phyloP scores from a whole-genome alignment of 192 early-diverging fungal genomes.

The Coemansia sp. region DNA sequence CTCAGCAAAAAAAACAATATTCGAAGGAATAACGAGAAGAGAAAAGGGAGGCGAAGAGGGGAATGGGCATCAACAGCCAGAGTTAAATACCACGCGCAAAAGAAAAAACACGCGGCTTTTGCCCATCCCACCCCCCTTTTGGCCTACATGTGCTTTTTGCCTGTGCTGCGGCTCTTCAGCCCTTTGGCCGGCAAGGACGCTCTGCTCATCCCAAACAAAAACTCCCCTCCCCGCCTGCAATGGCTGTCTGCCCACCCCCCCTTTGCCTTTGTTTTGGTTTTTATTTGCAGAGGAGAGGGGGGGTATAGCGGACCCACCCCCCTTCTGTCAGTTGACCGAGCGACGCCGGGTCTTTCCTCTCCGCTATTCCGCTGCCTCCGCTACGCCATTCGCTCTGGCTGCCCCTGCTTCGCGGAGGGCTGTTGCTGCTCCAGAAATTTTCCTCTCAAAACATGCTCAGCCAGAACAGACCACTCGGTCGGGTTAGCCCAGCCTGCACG shows the following conservation, averaged over 20 bases:
- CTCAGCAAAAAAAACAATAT: slow-evolving; percentile 39
- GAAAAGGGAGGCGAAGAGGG: slow-evolving; percentile 14
- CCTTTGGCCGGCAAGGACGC: slow-evolving; percentile 13
- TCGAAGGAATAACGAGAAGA: slow-evolving; percentile 15
- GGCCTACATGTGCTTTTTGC: background rate
- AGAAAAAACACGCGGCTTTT: slow-evolving; percentile 5
- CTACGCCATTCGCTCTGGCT: background rate
- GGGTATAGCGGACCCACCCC: background rate
- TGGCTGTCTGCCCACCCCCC: slow-evolving; percentile 11
- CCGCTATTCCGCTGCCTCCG: slow-evolving; percentile 7
- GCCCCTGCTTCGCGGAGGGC: background rate
- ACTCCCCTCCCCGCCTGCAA: slow-evolving; percentile 10
- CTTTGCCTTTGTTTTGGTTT: slow-evolving; percentile 10
- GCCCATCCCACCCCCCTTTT: background rate
- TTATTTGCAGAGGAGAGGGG: background rate
- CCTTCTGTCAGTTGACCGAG: slow-evolving; percentile 12
- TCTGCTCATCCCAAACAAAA: slow-evolving; percentile 20
- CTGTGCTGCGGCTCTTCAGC: background rate
- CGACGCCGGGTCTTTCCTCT: slow-evolving; percentile 7
- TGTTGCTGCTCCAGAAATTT: background rate
- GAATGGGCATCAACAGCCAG: background rate
- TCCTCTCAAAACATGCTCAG: no score
- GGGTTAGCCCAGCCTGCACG: slow-evolving; percentile 7
- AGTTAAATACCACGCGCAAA: slow-evolving; percentile 33
- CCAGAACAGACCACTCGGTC: background rate